Percentiles rank a stretch among this genome's conserved stretches.
Evolutionary conservation across 2,329 filamentous ascomycete species (phyloP).

Genomic region (Nannizzia gypsea): DNA sequence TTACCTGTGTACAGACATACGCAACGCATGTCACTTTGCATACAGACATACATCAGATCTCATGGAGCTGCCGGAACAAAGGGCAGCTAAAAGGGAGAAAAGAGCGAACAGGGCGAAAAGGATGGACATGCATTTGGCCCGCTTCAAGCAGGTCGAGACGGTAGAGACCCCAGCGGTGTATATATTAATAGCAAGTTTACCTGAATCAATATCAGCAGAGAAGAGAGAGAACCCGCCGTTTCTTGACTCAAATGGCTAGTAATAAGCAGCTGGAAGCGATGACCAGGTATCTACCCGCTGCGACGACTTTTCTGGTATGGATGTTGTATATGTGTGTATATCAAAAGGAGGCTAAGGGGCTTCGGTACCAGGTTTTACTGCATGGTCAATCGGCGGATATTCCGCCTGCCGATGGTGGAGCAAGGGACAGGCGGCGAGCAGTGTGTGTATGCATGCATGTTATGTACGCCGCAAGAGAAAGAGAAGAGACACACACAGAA

Average conservation of each 20-base stretch:
- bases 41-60: neutral
- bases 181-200: neutral
- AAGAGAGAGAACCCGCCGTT: neutral
- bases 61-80: neutral
- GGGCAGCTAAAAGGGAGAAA: neutral
- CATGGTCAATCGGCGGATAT: constrained; percentile 10
- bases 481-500: too few species aligned
- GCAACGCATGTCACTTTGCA: neutral
- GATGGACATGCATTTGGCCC: neutral
- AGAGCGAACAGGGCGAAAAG: neutral
- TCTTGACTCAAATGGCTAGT: neutral
- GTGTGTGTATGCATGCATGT: neutral
- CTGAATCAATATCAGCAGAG: too few species aligned
- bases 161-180: neutral
- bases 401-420: constrained; percentile 8
- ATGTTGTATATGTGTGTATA: too few species aligned
- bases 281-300: neutral
- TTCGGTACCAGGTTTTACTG: neutral
- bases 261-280: neutral
- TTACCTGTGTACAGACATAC: neutral
- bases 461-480: too few species aligned
- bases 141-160: neutral
- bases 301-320: neutral
- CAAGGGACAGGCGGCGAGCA: constrained; percentile 1
- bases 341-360: neutral